Conservation (phyloP, 192 early-diverging fungal species). For the Geranomyces variabilis region DNA sequence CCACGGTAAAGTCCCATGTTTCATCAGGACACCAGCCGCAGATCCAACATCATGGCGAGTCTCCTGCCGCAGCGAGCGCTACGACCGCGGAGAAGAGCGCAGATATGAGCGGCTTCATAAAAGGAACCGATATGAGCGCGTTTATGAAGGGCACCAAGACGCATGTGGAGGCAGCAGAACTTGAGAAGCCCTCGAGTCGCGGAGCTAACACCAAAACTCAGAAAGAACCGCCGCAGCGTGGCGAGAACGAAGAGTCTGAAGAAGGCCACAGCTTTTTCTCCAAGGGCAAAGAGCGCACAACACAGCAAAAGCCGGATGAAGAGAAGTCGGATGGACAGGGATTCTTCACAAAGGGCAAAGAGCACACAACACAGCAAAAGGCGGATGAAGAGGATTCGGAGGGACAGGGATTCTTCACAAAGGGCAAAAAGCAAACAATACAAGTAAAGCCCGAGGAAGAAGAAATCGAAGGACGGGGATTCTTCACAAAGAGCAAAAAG, state of each 20-base stretch:
- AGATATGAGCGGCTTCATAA: no score
- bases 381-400: not conserved
- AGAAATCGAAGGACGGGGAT: not conserved
- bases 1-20: no score
- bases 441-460: no score
- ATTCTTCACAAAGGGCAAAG: constrained; percentile 11
- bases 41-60: not conserved
- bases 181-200: not conserved
- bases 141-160: no score
- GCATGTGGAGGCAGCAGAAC: no score
- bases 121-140: no score
- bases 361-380: not conserved
- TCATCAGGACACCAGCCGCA: not conserved
- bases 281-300: no score
- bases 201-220: not conserved
- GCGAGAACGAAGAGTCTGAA: no score
- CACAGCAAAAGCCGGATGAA: no score
- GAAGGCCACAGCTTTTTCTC: no score
- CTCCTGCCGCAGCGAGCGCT: not conserved
- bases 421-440: not conserved
- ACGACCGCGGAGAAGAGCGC: not conserved
- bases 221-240: not conserved
- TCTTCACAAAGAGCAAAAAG: not conserved
- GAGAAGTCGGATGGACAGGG: no score
- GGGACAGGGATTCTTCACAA: not conserved